A percentile compares a stretch with the other conserved stretches of the same genome.
Evolutionary conservation across 768 basidiomycete genomes (phyloP).

Genomic region (Epithele typhae): DNA sequence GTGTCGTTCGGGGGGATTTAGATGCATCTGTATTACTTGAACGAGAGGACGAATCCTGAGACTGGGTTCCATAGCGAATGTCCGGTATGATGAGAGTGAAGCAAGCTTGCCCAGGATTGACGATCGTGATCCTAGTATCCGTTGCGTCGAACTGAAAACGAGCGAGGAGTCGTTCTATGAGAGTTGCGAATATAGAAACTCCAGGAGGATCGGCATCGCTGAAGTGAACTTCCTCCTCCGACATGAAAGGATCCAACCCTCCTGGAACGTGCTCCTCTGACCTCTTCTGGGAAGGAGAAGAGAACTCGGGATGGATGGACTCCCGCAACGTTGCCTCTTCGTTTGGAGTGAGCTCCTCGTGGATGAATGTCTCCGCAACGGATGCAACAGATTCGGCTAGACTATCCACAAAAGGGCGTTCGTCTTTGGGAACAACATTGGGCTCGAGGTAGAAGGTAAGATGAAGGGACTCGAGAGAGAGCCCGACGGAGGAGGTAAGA

Average conservation of each 20-base stretch:
- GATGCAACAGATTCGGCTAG: constrained; percentile 77
- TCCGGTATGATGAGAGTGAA: constrained; percentile 56
- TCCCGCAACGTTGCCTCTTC: constrained; percentile 71
- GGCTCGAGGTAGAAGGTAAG: constrained; percentile 54
- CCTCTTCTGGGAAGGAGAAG: constrained; percentile 16
- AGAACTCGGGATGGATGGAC: constrained; percentile 53
- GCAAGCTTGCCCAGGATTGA: constrained; percentile 61
- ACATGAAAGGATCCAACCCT: constrained; percentile 54
- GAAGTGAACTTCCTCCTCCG: constrained; percentile 37
- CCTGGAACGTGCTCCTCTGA: constrained; percentile 55
- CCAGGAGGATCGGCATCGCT: constrained; percentile 62
- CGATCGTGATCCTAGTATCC: constrained; percentile 62
- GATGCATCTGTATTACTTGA: not conserved
- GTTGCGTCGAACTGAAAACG: constrained; percentile 74
- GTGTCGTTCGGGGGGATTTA: no score
- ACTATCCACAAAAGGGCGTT: constrained; percentile 29
- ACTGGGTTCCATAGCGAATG: constrained; percentile 53
- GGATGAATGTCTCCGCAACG: constrained; percentile 84
- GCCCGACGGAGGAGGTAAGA: constrained; percentile 64
- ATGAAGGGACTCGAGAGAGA: constrained; percentile 64
- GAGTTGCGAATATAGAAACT: constrained; percentile 73
- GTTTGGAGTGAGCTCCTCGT: constrained; percentile 67
- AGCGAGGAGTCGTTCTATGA: constrained; percentile 75
- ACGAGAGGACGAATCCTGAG: constrained; percentile 6
- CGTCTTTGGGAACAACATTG: constrained; percentile 15